Percentiles rank a stretch among this genome's conserved stretches.
phyloP scores from a whole-genome alignment of 139 green algal genomes.

The Tetradesmus lagerheimii region DNA sequence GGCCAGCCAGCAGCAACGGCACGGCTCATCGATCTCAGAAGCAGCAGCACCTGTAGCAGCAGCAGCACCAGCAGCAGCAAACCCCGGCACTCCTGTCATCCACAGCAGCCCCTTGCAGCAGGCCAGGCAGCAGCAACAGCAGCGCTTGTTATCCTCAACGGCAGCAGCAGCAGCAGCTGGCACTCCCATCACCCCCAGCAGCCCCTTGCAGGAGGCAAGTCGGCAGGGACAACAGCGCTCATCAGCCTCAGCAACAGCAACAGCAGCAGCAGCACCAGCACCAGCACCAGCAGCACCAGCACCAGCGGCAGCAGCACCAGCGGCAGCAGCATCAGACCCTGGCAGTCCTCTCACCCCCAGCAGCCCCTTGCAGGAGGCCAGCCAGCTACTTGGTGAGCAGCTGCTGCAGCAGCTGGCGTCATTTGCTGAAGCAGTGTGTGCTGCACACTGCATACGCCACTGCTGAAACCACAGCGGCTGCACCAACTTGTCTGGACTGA shows the following conservation, averaged over 20 bases:
- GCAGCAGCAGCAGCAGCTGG: too few species aligned
- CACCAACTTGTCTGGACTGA: not conserved
- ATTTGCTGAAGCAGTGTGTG: not conserved
- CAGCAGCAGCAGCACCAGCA: constrained; percentile 19
- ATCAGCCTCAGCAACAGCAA: too few species aligned
- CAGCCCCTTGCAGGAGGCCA: not conserved
- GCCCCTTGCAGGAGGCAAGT: too few species aligned
- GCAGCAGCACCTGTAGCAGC: too few species aligned
- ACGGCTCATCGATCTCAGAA: too few species aligned
- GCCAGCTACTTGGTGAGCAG: too few species aligned
- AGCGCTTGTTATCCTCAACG: too few species aligned
- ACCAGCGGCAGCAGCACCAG: not conserved
- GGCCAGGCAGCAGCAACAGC: not conserved
- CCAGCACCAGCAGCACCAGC: not conserved
- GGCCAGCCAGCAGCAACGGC: not conserved
- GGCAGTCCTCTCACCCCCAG: not conserved
- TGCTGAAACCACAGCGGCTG: not conserved
- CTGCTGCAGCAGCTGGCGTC: constrained; percentile 4
- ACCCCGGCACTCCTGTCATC: too few species aligned
- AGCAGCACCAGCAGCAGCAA: too few species aligned
- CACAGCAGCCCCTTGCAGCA: too few species aligned
- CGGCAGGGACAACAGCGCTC: too few species aligned
- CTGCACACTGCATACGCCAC: not conserved
- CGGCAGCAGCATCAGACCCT: constrained; percentile 13
- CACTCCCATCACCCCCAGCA: too few species aligned